Conservation (phyloP, 345 rosid species). For the Dovyalis caffra region DNA sequence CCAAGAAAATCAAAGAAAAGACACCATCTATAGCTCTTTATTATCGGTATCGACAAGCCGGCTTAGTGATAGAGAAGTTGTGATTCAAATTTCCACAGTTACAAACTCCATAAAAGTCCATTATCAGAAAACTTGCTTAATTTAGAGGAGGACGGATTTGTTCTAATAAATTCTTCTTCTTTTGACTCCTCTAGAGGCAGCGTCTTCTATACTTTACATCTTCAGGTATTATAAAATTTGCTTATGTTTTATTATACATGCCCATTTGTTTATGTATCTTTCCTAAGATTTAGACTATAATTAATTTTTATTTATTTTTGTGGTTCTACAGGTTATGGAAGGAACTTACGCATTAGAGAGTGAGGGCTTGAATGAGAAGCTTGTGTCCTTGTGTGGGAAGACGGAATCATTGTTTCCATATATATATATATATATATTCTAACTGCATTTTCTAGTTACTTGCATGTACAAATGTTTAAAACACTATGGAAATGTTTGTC, state of each 20-base stretch:
- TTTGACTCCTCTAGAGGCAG: slow-evolving; percentile 49
- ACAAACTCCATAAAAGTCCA: slow-evolving; percentile 6
- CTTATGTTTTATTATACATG: not conserved
- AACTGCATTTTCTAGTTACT: not conserved
- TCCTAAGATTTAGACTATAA: not conserved
- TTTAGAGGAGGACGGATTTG: slow-evolving; percentile 45
- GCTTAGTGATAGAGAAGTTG: slow-evolving; percentile 47
- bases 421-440: not conserved
- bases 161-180: slow-evolving; percentile 49
- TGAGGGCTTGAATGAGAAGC: slow-evolving; percentile 33
- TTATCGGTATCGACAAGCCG: slow-evolving; percentile 34
- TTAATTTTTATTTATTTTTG: not conserved
- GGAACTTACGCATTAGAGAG: slow-evolving; percentile 13
- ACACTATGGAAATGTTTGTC: too few species aligned
- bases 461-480: not conserved
- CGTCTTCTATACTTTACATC: slow-evolving; percentile 50
- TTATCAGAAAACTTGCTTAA: slow-evolving; percentile 44
- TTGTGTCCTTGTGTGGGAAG: slow-evolving; percentile 32
- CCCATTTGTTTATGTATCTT: not conserved
- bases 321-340: slow-evolving; percentile 17
- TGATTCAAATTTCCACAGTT: slow-evolving; percentile 43
- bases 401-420: slow-evolving; percentile 12
- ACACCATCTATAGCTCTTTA: not conserved
- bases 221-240: slow-evolving; percentile 40
- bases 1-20: slow-evolving; percentile 24